Base-by-base conservation (phyloP, 2,329 filamentous ascomycete species). In the Aspergillus thermomutatus region DNA sequence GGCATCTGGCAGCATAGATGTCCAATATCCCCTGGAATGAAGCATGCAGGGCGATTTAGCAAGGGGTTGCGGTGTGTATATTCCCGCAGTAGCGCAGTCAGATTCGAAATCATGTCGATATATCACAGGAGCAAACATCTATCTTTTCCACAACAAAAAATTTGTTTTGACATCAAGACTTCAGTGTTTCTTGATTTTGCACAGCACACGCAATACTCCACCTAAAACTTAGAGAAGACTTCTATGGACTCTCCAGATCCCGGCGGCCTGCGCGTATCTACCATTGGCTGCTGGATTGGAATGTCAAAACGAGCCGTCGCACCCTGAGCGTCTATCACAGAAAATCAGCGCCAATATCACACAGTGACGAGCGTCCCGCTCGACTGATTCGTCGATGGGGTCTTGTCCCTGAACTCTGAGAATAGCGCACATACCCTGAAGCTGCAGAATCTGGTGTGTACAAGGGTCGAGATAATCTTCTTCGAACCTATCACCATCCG, bases 261-360 rank as follows among this genome's bases (percentile, higher is more conserved):
- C 10, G 49, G 49, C 49, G 49, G 27, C 49, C 49, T 37, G 34
- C 17, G 19, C 49, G 9, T 23, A 21, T 17, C 49, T 37, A 37
- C 49, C 27, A 50, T 50, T 50, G 49, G 49, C 11, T 37, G 49
- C 49, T 10, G 27, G 25, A 11, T 45, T 14, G 5, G 4, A 23
- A 46, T 14, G 8, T 2, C 43, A 46, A 46, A 46, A 25, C 43
- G 10, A 46, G 19, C 43, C 10, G 10, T 37, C 19, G 49, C 49
- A 50, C 27, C 49, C 19, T 21, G 23, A n/a, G 27, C 49, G 49
- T 31, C 49, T 23, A 50, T 50, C 49, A 50, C 49, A 37, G 49
- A 50, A 17, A 8, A 21, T 17, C 49, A 25, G 49, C 49, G 49
- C 49, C 49, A 37, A 50, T 37, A 50, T 50, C 49, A 50, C 49